phyloP scores from a whole-genome alignment of 768 basidiomycete species.

The Lactifluus hygrophoroides region DNA sequence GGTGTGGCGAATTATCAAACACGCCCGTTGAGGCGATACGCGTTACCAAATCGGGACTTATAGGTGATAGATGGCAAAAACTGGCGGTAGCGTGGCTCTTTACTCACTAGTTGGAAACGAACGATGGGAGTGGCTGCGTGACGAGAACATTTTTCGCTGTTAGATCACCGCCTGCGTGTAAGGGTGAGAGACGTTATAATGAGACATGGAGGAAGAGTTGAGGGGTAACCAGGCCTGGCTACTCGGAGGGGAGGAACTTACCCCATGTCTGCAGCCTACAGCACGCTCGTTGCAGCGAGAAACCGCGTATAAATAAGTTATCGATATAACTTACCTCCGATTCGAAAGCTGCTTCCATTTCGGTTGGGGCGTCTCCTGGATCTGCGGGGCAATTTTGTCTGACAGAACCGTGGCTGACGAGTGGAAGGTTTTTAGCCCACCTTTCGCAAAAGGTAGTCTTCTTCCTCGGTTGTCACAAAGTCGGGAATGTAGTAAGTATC shows the following conservation, averaged over 20 bases:
- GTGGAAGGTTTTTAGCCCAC: slow-evolving; percentile 30
- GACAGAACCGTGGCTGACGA: not conserved
- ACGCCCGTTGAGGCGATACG: slow-evolving; percentile 58
- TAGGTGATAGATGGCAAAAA: slow-evolving; percentile 6
- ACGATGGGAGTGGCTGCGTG: slow-evolving; percentile 60
- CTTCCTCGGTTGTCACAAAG: slow-evolving; percentile 67
- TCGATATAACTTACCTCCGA: slow-evolving; percentile 49
- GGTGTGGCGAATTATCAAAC: slow-evolving; percentile 56
- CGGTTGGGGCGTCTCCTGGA: slow-evolving; percentile 65
- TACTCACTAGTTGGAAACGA: slow-evolving; percentile 57
- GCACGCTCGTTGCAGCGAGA: not conserved
- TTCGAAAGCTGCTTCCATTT: slow-evolving; percentile 75
- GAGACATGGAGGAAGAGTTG: not conserved
- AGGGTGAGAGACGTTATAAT: not conserved
- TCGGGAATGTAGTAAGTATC: slow-evolving; percentile 65
- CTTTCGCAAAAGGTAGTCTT: slow-evolving; percentile 69
- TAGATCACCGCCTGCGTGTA: slow-evolving; percentile 58
- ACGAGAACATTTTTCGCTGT: slow-evolving; percentile 61
- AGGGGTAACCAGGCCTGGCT: not conserved
- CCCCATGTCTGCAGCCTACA: slow-evolving; percentile 68
- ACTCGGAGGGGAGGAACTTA: no score
- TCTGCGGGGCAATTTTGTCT: slow-evolving; percentile 35
- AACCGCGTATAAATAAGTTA: slow-evolving; percentile 5
- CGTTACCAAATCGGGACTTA: slow-evolving; percentile 67
- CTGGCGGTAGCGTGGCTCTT: not conserved